Evolutionary conservation across 192 early-diverging fungal species (phyloP).

Genomic region (Allomyces javanicus): DNA sequence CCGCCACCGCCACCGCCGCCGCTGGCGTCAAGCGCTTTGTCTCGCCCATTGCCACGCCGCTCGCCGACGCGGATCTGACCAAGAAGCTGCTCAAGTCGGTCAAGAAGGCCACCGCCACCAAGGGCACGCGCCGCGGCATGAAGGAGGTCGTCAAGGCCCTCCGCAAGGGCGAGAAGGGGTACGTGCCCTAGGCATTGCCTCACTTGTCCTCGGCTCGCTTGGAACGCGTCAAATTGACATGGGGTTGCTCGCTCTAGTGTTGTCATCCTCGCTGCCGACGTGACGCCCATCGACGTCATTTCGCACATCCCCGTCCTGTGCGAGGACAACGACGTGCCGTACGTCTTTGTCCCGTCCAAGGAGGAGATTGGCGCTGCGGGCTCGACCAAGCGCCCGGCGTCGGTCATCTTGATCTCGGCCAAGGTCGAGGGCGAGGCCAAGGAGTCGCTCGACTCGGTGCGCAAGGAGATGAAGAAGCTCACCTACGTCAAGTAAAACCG

Average conservation of each 20-base stretch:
- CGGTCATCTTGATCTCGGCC: conserved; percentile 60
- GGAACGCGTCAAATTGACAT: too few relatives aligned
- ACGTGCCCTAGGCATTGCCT: conserved; percentile 1
- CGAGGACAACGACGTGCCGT: conserved; percentile 87
- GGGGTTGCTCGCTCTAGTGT: conserved; percentile 19
- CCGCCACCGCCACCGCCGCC: background rate
- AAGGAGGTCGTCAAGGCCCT: conserved; percentile 96
- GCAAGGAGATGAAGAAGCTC: background rate
- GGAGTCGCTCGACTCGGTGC: conserved; percentile 10
- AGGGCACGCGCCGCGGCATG: conserved; percentile 47
- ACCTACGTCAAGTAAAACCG: background rate
- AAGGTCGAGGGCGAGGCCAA: conserved; percentile 43
- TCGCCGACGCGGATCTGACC: conserved; percentile 62
- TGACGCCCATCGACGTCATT: conserved; percentile 91
- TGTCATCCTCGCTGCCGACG: conserved; percentile 89
- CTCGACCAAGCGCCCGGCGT: conserved; percentile 88
- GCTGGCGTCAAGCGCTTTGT: conserved; percentile 4
- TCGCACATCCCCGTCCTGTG: conserved; percentile 93
- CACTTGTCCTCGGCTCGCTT: background rate
- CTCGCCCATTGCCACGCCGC: conserved; percentile 54
- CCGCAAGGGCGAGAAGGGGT: conserved; percentile 83
- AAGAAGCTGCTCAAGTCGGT: conserved; percentile 74
- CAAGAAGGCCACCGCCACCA: conserved; percentile 15
- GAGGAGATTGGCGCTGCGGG: conserved; percentile 83
- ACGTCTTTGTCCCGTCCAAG: conserved; percentile 88